phyloP scores from a whole-genome alignment of 108 stramenopile species.

The Discostella stelligeroides region DNA sequence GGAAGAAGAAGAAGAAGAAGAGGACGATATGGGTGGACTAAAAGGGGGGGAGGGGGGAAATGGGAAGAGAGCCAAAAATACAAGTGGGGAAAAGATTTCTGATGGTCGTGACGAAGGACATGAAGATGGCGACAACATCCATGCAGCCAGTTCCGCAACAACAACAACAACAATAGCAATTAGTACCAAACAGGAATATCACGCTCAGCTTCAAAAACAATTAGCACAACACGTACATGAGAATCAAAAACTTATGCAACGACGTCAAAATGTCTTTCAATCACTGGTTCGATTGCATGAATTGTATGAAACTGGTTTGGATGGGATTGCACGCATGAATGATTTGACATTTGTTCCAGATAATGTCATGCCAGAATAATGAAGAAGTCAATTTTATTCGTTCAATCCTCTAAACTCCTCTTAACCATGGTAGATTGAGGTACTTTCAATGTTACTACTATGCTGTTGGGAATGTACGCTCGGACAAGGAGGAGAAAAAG shows the following conservation, averaged over 20 bases:
- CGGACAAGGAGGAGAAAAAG: too few relatives aligned
- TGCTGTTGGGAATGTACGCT: too few relatives aligned
- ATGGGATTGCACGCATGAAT: constrained; percentile 30
- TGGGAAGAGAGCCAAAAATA: not conserved
- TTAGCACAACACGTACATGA: constrained; percentile 19
- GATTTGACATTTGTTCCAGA: constrained; percentile 42
- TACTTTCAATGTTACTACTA: too few relatives aligned
- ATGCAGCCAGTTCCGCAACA: not conserved
- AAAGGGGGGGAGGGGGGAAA: not conserved
- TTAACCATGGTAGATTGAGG: too few relatives aligned
- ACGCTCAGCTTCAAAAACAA: constrained; percentile 20
- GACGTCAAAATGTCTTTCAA: constrained; percentile 25
- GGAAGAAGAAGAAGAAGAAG: not conserved
- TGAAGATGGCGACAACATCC: not conserved
- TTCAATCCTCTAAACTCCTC: too few relatives aligned
- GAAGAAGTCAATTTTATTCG: too few relatives aligned
- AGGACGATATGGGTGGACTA: not conserved
- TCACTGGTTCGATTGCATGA: constrained; percentile 35
- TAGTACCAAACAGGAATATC: not conserved
- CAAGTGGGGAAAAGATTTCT: too few relatives aligned
- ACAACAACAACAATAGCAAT: not conserved
- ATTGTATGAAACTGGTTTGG: constrained; percentile 44
- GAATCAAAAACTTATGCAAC: constrained; percentile 24
- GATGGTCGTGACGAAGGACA: not conserved
- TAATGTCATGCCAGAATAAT: constrained; percentile 36